These are phyloP conservation scores for Neurospora cerealis DNA, from an alignment of 495 filamentous ascomycete species.

Conservation along the genomic window DNA sequence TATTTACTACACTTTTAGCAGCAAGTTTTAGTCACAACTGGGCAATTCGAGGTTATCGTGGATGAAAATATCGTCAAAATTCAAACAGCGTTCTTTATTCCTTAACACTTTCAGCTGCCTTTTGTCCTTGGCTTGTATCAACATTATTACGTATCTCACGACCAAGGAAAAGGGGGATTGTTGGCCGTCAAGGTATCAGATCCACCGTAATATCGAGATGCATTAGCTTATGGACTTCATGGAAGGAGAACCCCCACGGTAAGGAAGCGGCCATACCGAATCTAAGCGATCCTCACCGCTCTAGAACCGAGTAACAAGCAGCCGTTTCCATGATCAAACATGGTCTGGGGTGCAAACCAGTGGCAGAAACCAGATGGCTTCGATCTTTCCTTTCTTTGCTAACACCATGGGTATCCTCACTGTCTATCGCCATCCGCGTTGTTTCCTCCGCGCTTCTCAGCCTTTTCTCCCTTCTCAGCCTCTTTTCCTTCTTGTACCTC, in stretches of 20 bases:
- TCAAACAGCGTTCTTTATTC: background rate
- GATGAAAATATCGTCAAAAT: background rate
- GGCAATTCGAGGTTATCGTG: background rate
- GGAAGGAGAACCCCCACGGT: background rate
- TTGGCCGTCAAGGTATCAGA: background rate
- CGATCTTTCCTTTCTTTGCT: background rate
- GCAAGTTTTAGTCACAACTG: background rate
- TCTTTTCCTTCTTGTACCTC: constrained; percentile 1
- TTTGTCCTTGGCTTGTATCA: too few relatives aligned
- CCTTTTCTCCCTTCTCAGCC: background rate
- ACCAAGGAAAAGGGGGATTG: background rate
- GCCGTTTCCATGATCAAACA: background rate
- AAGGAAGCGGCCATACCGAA: background rate
- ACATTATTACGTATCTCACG: too few relatives aligned
- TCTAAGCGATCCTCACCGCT: background rate
- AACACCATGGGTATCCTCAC: background rate
- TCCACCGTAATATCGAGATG: background rate
- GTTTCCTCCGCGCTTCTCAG: background rate
- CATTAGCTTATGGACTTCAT: background rate
- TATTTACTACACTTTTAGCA: background rate
- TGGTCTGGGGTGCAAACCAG: background rate
- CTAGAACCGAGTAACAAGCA: background rate
- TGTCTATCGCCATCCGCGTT: background rate
- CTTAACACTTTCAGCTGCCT: background rate
- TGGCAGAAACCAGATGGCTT: background rate